Conservation (phyloP, 2,329 filamentous ascomycete species). For the Colletotrichum agaves region DNA sequence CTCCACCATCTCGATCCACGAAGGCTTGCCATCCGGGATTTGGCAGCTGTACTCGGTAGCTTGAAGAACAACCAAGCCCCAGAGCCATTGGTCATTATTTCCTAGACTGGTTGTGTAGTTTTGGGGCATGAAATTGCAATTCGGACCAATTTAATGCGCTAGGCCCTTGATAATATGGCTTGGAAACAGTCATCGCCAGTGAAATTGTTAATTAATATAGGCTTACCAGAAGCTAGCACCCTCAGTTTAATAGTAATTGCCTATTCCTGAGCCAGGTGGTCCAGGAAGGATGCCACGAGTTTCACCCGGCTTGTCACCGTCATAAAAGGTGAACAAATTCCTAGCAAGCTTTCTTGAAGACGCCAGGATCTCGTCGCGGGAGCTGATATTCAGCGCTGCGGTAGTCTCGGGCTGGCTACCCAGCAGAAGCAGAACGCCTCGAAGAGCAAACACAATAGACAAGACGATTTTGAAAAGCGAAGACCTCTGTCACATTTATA, state of each 20-base stretch:
- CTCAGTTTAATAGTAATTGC: conserved; percentile 52
- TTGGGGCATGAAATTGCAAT: conserved; percentile 60
- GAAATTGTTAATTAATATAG: conserved; percentile 53
- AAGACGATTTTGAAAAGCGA: not conserved
- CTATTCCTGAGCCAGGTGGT: conserved; percentile 36
- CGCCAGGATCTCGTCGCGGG: conserved; percentile 38
- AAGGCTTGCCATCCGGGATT: conserved; percentile 52
- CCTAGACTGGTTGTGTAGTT: conserved; percentile 58
- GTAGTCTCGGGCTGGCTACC: not conserved
- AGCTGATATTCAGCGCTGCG: conserved; percentile 18
- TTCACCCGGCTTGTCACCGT: conserved; percentile 45
- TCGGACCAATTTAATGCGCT: conserved; percentile 57
- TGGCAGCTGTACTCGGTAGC: conserved; percentile 66
- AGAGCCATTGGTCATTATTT: conserved; percentile 71
- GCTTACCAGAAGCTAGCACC: conserved; percentile 46
- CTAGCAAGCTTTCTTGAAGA: conserved; percentile 41
- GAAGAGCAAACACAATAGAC: not conserved
- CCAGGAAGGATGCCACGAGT: conserved; percentile 46
- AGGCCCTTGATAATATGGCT: conserved; percentile 55
- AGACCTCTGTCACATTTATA: not conserved
- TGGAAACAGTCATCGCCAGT: conserved; percentile 64
- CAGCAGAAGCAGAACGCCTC: not conserved
- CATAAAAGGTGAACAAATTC: conserved; percentile 46
- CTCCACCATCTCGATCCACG: conserved; percentile 66
- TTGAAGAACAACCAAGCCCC: conserved; percentile 66